Evolutionary conservation across 495 filamentous ascomycete genomes (phyloP), one percentile per base, ranked within the genome.

Genomic region (Podospora bellae-mahoneyi): DNA sequence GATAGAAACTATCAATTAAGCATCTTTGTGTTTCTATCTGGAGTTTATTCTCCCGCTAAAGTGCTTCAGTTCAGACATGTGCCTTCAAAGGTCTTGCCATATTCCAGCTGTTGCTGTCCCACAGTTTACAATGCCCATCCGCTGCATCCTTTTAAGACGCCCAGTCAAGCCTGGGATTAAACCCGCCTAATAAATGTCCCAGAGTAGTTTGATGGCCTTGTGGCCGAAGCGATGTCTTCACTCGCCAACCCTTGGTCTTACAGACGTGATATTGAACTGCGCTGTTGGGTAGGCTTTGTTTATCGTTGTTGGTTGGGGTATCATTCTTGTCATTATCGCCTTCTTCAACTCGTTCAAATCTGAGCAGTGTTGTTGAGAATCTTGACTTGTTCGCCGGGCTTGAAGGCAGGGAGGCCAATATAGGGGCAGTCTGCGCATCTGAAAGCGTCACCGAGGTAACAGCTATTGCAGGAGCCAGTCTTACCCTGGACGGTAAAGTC

Each of bases 401-500:
- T 97, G 81, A 99, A 99, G 6, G 95, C 89, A 2, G 96, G 95
- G 64, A 98, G 82, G 9, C 95, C 96, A 69, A 96, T 88, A 79
- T 97, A 98, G 0, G 94, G 94, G 76, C 95, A 97, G 2, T 92
- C 72, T 39, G 78, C 80, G 69, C 89, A 93, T 60, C 91, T 80
- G 78, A 94, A 94, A 5, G 92, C 92, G 79, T 99, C 95, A 27
- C 95, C 95, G 13, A 99, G 82, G 32, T 92, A 90, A 76, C 95
- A 98, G 76, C 91, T 97, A 63, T 92, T 92, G 76, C 95, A 99
- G 10, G 90, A 93, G 9, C 96, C 94, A 0, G 92, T 90, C 82
- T 97, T 98, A 64, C 96, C 95, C 74, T 94, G 85, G 18, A 99
- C 93, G 1, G 95, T 99, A 76, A 98, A 97, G 77, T 99, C 95